A percentile compares a stretch with the other conserved stretches of the same genome.
Conservation (phyloP, 1,284 basidiomycete genomes). For the Tetrapyrgos nigripes region DNA sequence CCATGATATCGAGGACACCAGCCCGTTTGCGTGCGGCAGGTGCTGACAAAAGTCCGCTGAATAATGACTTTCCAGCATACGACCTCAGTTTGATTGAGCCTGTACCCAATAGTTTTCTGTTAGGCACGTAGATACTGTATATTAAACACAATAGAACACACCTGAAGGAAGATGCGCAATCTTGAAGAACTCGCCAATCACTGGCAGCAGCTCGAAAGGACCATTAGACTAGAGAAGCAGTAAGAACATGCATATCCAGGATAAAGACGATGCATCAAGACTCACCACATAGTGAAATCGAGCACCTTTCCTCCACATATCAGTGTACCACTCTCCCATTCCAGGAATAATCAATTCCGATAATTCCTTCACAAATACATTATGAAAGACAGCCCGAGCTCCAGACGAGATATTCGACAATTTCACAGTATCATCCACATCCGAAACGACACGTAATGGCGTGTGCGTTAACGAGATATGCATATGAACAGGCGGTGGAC, state of each 20-base stretch:
- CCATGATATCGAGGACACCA: slow-evolving; percentile 80
- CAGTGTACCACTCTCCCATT: slow-evolving; percentile 85
- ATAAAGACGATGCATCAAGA: slow-evolving; percentile 24
- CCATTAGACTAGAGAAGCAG: slow-evolving; percentile 74
- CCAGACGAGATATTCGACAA: slow-evolving; percentile 76
- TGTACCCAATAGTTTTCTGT: slow-evolving; percentile 24
- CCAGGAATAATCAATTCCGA: slow-evolving; percentile 83
- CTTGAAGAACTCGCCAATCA: slow-evolving; percentile 81
- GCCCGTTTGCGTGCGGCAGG: slow-evolving; percentile 82
- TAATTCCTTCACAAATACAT: slow-evolving; percentile 80
- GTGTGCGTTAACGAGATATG: slow-evolving; percentile 60
- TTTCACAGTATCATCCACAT: slow-evolving; percentile 96
- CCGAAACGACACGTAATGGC: slow-evolving; percentile 82
- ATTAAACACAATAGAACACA: slow-evolving; percentile 30
- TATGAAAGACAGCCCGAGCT: slow-evolving; percentile 76
- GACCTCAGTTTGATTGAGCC: slow-evolving; percentile 79
- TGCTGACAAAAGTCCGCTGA: slow-evolving; percentile 76
- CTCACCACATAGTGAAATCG: slow-evolving; percentile 88
- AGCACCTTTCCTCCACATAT: slow-evolving; percentile 72
- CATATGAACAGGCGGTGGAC: slow-evolving; percentile 34
- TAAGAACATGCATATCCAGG: slow-evolving; percentile 5
- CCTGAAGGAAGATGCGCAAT: slow-evolving; percentile 73
- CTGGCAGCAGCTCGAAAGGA: slow-evolving; percentile 85
- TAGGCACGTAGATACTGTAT: slow-evolving; percentile 9
- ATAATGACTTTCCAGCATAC: slow-evolving; percentile 82